These are phyloP conservation scores for Hypoxylon perforatum DNA, from an alignment of 495 filamentous ascomycete genomes.

Conservation along the genomic window DNA sequence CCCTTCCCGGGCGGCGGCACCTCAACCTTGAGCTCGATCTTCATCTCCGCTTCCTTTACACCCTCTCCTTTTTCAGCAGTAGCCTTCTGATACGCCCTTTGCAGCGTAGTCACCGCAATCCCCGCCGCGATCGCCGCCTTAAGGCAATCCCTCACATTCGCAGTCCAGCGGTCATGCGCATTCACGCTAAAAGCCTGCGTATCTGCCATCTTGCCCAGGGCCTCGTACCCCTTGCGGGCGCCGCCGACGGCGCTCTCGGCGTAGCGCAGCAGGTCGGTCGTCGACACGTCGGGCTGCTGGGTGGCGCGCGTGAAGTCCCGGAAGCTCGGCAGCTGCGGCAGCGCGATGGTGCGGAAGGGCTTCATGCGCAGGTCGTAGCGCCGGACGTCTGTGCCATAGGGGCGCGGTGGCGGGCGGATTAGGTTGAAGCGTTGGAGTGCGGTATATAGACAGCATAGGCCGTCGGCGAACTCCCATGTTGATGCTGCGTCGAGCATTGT, in stretches of 20 bases:
- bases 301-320: constrained; percentile 64
- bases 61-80: constrained; percentile 5
- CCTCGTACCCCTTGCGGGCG: constrained; percentile 74
- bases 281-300: constrained; percentile 50
- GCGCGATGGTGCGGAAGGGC: constrained; percentile 75
- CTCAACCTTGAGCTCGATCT: constrained; percentile 53
- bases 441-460: constrained; percentile 73
- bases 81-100: constrained; percentile 53
- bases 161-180: constrained; percentile 69
- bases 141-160: constrained; percentile 66
- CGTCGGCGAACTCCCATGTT: constrained; percentile 76
- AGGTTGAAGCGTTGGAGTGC: constrained; percentile 70
- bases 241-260: constrained; percentile 69
- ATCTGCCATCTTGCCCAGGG: constrained; percentile 60
- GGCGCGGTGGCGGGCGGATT: constrained; percentile 67
- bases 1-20: constrained; percentile 65
- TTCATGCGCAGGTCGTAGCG: constrained; percentile 93
- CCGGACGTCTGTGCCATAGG: constrained; percentile 75
- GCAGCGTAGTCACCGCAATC: constrained; percentile 68
- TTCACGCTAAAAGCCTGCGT: constrained; percentile 58
- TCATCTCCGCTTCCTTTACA: constrained; percentile 18
- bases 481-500: constrained; percentile 74
- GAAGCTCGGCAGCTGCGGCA: constrained; percentile 77
- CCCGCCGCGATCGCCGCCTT: constrained; percentile 74
- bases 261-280: constrained; percentile 63